phyloP scores from a whole-genome alignment of 495 filamentous ascomycete species.

The Chaetomium fimeti region DNA sequence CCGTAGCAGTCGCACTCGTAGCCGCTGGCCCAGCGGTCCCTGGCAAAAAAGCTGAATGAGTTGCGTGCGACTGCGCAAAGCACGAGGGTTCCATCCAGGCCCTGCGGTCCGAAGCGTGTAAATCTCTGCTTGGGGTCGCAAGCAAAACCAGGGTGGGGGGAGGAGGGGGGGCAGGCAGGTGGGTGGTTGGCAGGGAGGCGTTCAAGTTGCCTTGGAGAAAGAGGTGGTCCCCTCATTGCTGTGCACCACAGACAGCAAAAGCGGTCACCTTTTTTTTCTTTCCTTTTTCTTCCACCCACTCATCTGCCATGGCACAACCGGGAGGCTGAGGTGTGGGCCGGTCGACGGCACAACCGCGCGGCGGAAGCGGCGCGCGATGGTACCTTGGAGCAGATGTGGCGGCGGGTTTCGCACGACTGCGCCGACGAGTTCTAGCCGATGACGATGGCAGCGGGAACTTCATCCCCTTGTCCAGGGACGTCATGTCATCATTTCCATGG shows the following conservation, averaged over 20 bases:
- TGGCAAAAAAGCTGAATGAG: background rate
- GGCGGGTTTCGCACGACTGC: background rate
- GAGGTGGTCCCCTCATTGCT: too few relatives aligned
- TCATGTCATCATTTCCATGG: too few relatives aligned
- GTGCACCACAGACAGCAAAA: background rate
- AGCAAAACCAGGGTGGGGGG: conserved; percentile 1
- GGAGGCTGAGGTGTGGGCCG: background rate
- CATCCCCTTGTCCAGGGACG: background rate
- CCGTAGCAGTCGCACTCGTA: background rate
- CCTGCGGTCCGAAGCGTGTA: conserved; percentile 31
- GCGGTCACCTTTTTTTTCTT: too few relatives aligned
- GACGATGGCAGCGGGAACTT: background rate
- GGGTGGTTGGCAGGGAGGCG: background rate
- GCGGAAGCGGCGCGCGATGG: conserved; percentile 14
- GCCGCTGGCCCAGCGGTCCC: conserved; percentile 1
- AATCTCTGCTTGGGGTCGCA: conserved; percentile 8
- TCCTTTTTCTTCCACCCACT: background rate
- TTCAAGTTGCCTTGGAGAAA: background rate
- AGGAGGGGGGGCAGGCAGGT: background rate
- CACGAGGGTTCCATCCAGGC: conserved; percentile 31
- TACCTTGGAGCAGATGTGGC: background rate
- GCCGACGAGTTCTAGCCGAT: background rate
- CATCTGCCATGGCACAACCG: background rate
- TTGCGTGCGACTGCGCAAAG: background rate
- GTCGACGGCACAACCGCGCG: background rate